A percentile compares a stretch with the other conserved stretches of the same genome.
Conservation (phyloP, 2,329 filamentous ascomycete genomes). For the Colletotrichum sp. region DNA sequence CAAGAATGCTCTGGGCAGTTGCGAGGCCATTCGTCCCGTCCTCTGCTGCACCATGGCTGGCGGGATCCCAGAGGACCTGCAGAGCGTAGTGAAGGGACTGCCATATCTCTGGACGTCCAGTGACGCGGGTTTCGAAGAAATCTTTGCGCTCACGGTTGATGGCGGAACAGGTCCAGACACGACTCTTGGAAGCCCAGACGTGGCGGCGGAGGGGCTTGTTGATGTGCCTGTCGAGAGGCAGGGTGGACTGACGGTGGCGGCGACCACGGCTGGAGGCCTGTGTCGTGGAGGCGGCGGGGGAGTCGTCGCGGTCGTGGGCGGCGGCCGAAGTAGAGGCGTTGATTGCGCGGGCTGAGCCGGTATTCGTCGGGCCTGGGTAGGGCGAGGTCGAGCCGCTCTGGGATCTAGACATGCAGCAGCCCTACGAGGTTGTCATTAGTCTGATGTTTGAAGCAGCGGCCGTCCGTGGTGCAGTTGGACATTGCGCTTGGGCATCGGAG, state of each 20-base stretch:
- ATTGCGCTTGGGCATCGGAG: neutral
- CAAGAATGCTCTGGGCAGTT: constrained; percentile 81
- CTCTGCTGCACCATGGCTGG: constrained; percentile 39
- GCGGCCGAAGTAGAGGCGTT: constrained; percentile 41
- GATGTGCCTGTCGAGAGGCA: constrained; percentile 67
- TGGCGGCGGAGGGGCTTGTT: constrained; percentile 72
- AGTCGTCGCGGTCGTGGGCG: constrained; percentile 25
- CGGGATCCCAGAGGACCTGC: constrained; percentile 68
- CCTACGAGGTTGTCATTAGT: constrained; percentile 41
- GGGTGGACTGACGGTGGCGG: constrained; percentile 39
- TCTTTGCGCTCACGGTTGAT: constrained; percentile 76
- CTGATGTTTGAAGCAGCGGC: neutral
- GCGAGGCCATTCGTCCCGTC: constrained; percentile 50
- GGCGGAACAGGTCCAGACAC: constrained; percentile 72
- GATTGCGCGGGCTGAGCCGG: constrained; percentile 59
- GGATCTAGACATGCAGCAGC: constrained; percentile 63
- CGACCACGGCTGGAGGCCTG: constrained; percentile 26
- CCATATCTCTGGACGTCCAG: constrained; percentile 81
- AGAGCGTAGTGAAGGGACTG: constrained; percentile 72
- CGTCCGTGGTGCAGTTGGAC: neutral
- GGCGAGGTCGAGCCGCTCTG: constrained; percentile 55
- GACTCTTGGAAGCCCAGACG: constrained; percentile 67
- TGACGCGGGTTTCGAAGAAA: constrained; percentile 91
- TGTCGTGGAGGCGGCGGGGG: constrained; percentile 10
- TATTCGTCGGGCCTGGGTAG: constrained; percentile 54